Percentiles rank a stretch among this genome's conserved stretches.
Conservation (phyloP, 768 basidiomycete genomes). For the Astraeus odoratus region DNA sequence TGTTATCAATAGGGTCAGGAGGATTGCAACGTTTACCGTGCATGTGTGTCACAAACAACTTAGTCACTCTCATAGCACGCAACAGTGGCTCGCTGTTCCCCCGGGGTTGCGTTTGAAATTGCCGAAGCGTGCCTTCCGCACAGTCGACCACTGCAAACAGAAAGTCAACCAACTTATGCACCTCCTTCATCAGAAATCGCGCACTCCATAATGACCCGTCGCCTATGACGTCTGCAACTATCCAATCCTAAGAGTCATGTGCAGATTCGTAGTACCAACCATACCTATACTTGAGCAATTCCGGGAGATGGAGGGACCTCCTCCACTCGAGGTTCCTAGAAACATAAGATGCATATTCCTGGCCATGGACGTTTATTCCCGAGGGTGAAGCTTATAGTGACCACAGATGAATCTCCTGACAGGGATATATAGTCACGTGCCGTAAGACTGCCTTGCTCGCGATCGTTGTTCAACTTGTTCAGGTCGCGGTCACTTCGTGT, state of each 20-base stretch:
- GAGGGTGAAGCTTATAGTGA: too few relatives aligned
- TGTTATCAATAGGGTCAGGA: neutral
- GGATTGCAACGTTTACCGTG: constrained; percentile 43
- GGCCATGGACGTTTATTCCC: constrained; percentile 27
- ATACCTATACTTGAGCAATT: constrained; percentile 62
- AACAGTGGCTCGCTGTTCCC: constrained; percentile 24
- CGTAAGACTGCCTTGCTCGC: too few relatives aligned
- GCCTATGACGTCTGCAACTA: constrained; percentile 47
- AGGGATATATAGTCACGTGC: too few relatives aligned
- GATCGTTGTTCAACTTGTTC: constrained; percentile 3
- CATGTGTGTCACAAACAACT: constrained; percentile 82
- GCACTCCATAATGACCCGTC: constrained; percentile 64
- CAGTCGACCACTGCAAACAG: constrained; percentile 65
- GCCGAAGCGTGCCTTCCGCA: constrained; percentile 72
- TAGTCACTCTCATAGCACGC: constrained; percentile 43
- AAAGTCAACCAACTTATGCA: constrained; percentile 2
- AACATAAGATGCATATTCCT: constrained; percentile 55
- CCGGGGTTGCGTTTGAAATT: constrained; percentile 53
- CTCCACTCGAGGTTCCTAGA: constrained; percentile 70
- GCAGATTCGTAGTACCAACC: neutral
- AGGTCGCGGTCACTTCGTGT: constrained; percentile 9
- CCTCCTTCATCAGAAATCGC: constrained; percentile 11
- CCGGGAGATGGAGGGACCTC: constrained; percentile 65
- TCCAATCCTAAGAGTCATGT: neutral
- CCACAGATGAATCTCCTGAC: too few relatives aligned